Conservation (phyloP, 495 filamentous ascomycete genomes). For the Penicillium longicatenatum region DNA sequence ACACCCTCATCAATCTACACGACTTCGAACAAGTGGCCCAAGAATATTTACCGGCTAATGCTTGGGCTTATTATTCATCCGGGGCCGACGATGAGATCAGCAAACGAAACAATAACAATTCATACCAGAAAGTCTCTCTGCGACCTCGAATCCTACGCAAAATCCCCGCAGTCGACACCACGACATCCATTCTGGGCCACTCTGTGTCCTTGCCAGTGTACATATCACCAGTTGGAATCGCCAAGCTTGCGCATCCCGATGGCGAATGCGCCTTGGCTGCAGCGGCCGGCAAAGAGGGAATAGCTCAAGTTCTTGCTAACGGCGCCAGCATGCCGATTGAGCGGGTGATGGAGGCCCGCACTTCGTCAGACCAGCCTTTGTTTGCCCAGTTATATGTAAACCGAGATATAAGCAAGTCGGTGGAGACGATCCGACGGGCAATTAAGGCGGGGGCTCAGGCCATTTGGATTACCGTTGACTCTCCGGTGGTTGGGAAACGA, state of each 20-base stretch:
- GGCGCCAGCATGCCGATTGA: constrained; percentile 59
- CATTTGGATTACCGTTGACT: constrained; percentile 69
- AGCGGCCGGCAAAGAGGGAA: constrained; percentile 65
- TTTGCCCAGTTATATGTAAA: constrained; percentile 92
- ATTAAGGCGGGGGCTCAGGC: constrained; percentile 76
- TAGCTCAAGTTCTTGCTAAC: constrained; percentile 36
- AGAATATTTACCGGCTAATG: constrained; percentile 57
- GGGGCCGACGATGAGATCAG: constrained; percentile 90
- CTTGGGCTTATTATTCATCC: constrained; percentile 86
- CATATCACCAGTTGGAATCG: constrained; percentile 75
- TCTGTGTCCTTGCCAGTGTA: constrained; percentile 72
- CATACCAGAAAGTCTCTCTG: constrained; percentile 81
- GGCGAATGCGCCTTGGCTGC: constrained; percentile 75
- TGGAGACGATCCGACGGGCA: constrained; percentile 74
- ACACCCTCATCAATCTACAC: constrained; percentile 60
- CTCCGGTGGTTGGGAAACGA: constrained; percentile 61
- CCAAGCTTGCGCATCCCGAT: constrained; percentile 78
- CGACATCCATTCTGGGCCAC: constrained; percentile 75
- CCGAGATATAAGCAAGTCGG: constrained; percentile 74
- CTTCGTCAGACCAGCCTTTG: constrained; percentile 63
- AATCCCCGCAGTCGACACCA: constrained; percentile 68
- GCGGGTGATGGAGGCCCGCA: constrained; percentile 63
- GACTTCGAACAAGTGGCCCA: constrained; percentile 66
- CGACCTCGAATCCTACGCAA: constrained; percentile 74
- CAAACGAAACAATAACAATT: constrained; percentile 75